Conservation (phyloP, 1,284 basidiomycete genomes). For the Ganoderma boninense region DNA sequence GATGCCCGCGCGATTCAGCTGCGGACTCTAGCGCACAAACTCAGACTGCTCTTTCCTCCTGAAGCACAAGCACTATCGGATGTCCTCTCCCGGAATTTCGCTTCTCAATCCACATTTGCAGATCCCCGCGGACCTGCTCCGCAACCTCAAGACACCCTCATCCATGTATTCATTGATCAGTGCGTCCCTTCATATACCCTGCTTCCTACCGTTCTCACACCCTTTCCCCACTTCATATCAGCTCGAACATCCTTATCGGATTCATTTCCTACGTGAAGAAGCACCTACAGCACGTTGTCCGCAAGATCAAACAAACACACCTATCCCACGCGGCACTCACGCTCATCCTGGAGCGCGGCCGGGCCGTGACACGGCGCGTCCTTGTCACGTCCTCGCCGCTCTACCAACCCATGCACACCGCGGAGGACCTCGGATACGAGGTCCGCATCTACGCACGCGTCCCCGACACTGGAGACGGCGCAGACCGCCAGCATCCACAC, state of each 20-base stretch:
- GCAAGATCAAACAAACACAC: slow-evolving; percentile 48
- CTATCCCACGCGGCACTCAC: slow-evolving; percentile 75
- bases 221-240: slow-evolving; percentile 40
- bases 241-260: slow-evolving; percentile 87
- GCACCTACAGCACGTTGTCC: slow-evolving; percentile 49
- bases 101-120: slow-evolving; percentile 46
- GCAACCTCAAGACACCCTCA: slow-evolving; percentile 60
- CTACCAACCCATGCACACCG: slow-evolving; percentile 81
- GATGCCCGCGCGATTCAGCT: slow-evolving; percentile 61
- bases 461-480: slow-evolving; percentile 71
- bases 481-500: slow-evolving; percentile 50
- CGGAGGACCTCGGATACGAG: slow-evolving; percentile 81
- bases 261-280: slow-evolving; percentile 71
- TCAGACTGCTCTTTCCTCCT: slow-evolving; percentile 64
- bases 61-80: slow-evolving; percentile 55
- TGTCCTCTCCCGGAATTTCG: slow-evolving; percentile 53
- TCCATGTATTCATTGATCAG: slow-evolving; percentile 91
- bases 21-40: slow-evolving; percentile 61
- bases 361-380: slow-evolving; percentile 72
- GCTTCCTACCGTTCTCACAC: slow-evolving; percentile 5
- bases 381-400: slow-evolving; percentile 85
- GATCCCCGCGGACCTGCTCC: slow-evolving; percentile 62
- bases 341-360: slow-evolving; percentile 77
- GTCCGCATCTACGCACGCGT: slow-evolving; percentile 82
- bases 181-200: slow-evolving; percentile 43